phyloP scores from a whole-genome alignment of 2,329 filamentous ascomycete species.

The Fusarium haematococcum region DNA sequence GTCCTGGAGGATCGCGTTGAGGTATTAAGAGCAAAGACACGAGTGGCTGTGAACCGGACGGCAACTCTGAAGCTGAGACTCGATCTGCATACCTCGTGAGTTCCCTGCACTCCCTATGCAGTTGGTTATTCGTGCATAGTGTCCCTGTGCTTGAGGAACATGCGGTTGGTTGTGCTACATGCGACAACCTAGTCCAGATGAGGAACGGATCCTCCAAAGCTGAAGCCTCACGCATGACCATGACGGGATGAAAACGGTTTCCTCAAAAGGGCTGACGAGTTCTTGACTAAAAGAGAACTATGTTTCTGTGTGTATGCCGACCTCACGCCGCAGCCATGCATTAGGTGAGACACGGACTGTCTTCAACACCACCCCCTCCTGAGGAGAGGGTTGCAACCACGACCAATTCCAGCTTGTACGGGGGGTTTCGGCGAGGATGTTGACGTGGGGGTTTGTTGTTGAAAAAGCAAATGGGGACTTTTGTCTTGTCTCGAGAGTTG shows the following conservation, averaged over 20 bases:
- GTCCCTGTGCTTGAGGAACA: background rate
- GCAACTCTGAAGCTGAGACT: background rate
- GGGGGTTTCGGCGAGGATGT: background rate
- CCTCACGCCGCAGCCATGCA: background rate
- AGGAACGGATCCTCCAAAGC: background rate
- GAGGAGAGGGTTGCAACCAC: background rate
- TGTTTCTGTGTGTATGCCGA: background rate
- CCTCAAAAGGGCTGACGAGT: background rate
- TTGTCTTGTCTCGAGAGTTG: background rate
- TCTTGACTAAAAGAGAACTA: background rate
- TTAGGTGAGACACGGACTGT: background rate
- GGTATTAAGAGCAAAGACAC: conserved; percentile 4
- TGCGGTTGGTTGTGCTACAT: conserved; percentile 8
- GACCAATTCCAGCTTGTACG: background rate
- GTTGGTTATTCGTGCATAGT: background rate
- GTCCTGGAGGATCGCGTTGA: background rate
- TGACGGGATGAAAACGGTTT: background rate
- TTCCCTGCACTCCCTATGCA: background rate
- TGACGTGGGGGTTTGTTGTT: background rate
- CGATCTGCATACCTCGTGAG: background rate
- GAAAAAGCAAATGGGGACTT: background rate
- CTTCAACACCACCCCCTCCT: background rate
- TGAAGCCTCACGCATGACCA: background rate
- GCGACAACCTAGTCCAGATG: background rate
- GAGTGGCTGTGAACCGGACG: background rate